These are phyloP conservation scores for Lomentospora prolificans DNA, from an alignment of 2,329 filamentous ascomycete genomes.

Conservation along the genomic window DNA sequence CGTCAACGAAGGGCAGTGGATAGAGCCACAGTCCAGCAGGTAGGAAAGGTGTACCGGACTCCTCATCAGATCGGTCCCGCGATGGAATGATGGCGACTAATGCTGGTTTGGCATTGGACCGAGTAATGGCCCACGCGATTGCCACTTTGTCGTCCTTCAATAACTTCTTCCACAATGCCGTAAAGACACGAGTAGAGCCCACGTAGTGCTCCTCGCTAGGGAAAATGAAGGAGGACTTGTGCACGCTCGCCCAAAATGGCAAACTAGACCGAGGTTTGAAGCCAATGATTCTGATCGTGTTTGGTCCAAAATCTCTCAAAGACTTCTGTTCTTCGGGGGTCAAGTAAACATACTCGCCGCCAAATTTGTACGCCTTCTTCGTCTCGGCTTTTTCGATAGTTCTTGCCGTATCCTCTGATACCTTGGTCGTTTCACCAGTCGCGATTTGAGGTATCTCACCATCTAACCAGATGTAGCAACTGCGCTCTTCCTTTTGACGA, in stretches of 20 bases:
- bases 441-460: conserved; percentile 81
- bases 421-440: conserved; percentile 59
- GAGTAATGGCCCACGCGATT: conserved; percentile 80
- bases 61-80: conserved; percentile 52
- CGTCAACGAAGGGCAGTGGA: conserved; percentile 80
- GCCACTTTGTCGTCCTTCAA: conserved; percentile 70
- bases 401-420: conserved; percentile 68
- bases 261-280: conserved; percentile 76
- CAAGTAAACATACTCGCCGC: conserved; percentile 81
- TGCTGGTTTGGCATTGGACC: conserved; percentile 68
- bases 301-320: conserved; percentile 71
- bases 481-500: conserved; percentile 69
- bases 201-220: conserved; percentile 84
- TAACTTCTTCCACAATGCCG: conserved; percentile 81
- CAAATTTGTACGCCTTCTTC: conserved; percentile 92
- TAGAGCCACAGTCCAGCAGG: conserved; percentile 85
- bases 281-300: conserved; percentile 78
- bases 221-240: conserved; percentile 86
- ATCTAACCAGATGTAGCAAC: conserved; percentile 78
- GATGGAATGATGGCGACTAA: conserved; percentile 78
- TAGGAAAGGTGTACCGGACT: conserved; percentile 56
- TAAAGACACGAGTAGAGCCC: conserved; percentile 86
- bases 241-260: conserved; percentile 74
- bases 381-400: conserved; percentile 73
- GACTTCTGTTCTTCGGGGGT: conserved; percentile 70